phyloP scores from a whole-genome alignment of 179 eudicot genomes.

The Sideroxylon spinosum region DNA sequence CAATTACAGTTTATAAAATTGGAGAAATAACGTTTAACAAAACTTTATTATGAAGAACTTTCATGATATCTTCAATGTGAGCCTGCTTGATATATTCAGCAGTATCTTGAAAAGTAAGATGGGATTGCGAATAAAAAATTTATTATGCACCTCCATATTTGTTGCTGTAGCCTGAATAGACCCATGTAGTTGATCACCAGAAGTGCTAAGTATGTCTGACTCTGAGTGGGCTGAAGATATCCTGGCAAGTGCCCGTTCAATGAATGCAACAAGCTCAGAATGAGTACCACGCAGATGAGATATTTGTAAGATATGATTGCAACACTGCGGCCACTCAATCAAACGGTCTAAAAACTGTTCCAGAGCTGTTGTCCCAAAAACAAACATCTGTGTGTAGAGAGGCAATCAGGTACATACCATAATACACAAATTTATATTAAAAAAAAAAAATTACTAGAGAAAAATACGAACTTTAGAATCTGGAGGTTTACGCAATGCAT shows the following conservation, averaged over 20 bases:
- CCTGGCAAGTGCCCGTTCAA: conserved; percentile 73
- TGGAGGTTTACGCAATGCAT: conserved; percentile 80
- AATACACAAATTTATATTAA: neutral
- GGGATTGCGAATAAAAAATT: neutral
- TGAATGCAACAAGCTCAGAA: conserved; percentile 68
- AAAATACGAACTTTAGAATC: conserved; percentile 71
- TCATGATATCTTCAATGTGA: neutral
- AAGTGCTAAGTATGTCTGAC: conserved; percentile 51
- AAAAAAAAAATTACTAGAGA: neutral
- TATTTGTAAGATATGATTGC: conserved; percentile 91
- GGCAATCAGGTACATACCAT: conserved; percentile 1
- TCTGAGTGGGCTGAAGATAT: conserved; percentile 42
- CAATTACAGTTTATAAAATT: neutral
- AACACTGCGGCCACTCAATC: conserved; percentile 94
- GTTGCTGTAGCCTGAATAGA: conserved; percentile 34
- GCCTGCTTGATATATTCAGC: neutral
- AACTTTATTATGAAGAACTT: neutral
- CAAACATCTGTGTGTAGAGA: conserved; percentile 68
- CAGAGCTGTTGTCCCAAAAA: conserved; percentile 81
- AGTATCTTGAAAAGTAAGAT: conserved; percentile 5
- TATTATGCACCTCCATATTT: conserved; percentile 43
- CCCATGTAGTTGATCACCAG: conserved; percentile 54
- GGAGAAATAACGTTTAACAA: neutral
- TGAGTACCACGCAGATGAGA: conserved; percentile 84
- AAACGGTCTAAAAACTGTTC: conserved; percentile 86